A percentile compares a stretch with the other conserved stretches of the same genome.
Evolutionary conservation across 75 land plant genomes (phyloP).

Genomic region (Pinus taeda): DNA sequence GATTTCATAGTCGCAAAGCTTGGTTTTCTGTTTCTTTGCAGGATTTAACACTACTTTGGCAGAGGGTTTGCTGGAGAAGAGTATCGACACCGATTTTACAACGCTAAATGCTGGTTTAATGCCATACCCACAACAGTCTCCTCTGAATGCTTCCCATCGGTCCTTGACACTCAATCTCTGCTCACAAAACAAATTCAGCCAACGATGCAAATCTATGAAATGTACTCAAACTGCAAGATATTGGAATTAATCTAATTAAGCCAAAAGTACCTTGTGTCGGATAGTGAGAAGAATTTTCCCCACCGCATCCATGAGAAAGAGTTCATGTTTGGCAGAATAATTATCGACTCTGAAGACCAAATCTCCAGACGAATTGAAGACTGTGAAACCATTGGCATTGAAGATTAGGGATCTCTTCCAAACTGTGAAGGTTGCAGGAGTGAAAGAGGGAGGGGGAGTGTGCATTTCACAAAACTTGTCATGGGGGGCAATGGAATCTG

Average conservation of each 20-base stretch:
- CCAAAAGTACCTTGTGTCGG: background rate
- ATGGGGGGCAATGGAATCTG: too few species aligned
- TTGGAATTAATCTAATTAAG: background rate
- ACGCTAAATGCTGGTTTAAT: slow-evolving; percentile 10
- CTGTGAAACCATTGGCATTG: slow-evolving; percentile 25
- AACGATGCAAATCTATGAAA: background rate
- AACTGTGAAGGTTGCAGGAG: slow-evolving; percentile 15
- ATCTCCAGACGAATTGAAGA: slow-evolving; percentile 17
- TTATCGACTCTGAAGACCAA: slow-evolving; percentile 26
- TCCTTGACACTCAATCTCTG: slow-evolving; percentile 12
- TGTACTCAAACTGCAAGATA: background rate
- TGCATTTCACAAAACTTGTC: background rate
- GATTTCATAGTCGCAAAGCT: too few species aligned
- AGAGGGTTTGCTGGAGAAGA: background rate
- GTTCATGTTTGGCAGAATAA: slow-evolving; percentile 11
- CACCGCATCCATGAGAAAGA: slow-evolving; percentile 16
- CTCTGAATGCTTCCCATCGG: slow-evolving; percentile 22
- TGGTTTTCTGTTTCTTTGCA: too few species aligned
- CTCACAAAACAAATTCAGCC: background rate
- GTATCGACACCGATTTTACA: slow-evolving; percentile 7
- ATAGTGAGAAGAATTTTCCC: slow-evolving; percentile 22
- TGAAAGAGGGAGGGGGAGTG: background rate
- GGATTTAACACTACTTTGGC: background rate
- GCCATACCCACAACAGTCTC: background rate
- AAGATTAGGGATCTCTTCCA: slow-evolving; percentile 29